A percentile compares a stretch with the other conserved stretches of the same genome.
Evolutionary conservation across 352 stramenopile genomes (phyloP).

Genomic region (Phytophthora constricta): DNA sequence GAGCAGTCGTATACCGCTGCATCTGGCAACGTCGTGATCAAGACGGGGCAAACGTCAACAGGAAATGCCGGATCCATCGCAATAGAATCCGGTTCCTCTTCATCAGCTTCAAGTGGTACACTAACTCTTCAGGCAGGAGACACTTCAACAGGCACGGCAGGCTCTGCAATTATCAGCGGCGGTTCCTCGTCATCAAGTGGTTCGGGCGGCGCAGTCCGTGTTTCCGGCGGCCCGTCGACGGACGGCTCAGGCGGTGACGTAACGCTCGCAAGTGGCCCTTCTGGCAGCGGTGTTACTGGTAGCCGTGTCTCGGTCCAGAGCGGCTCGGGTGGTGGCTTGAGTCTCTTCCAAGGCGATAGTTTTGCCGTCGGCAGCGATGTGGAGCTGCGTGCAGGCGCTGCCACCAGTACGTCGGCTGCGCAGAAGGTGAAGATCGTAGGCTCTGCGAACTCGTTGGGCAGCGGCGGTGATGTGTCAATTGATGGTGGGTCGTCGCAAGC

Average conservation of each 20-base stretch:
- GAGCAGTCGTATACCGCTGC: conserved; percentile 19
- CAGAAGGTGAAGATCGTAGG: conserved; percentile 1
- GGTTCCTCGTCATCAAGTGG: conserved; percentile 16
- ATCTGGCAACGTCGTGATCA: conserved; percentile 22
- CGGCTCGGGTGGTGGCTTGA: background rate
- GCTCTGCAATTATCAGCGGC: background rate
- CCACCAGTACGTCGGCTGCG: background rate
- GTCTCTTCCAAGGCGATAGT: background rate
- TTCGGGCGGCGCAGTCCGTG: conserved; percentile 4
- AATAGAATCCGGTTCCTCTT: conserved; percentile 25
- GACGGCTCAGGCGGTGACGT: conserved; percentile 21
- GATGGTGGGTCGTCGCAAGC: background rate
- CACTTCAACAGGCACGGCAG: conserved; percentile 6
- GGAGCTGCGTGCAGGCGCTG: background rate
- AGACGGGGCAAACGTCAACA: conserved; percentile 20
- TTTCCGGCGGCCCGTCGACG: conserved; percentile 17
- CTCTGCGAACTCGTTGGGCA: background rate
- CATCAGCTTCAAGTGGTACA: conserved; percentile 9
- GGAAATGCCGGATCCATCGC: conserved; percentile 17
- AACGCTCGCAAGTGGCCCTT: conserved; percentile 13
- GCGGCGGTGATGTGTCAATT: background rate
- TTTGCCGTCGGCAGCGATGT: background rate
- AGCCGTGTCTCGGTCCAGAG: conserved; percentile 12
- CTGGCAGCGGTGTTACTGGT: background rate
- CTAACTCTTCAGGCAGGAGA: conserved; percentile 24